Evolutionary conservation across 257 asterid genomes (phyloP).

Genomic region (Fraxinus cuspidata): DNA sequence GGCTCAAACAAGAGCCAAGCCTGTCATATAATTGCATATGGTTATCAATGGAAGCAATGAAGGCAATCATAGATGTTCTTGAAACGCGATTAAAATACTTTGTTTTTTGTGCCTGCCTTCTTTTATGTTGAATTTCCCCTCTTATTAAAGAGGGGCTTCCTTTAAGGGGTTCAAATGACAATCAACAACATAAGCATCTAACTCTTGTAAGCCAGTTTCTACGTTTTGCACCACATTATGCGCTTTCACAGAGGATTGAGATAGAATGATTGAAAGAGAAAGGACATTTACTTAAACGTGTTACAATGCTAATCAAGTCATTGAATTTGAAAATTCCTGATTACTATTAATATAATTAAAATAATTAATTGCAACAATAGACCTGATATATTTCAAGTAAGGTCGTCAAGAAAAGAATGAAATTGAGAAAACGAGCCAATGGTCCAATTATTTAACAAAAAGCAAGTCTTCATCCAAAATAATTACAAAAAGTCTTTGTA

Average conservation of each 20-base stretch:
- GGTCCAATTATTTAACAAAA: conserved; percentile 11
- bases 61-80: background rate
- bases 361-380: background rate
- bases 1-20: background rate
- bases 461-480: background rate
- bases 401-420: background rate
- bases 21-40: background rate
- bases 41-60: background rate
- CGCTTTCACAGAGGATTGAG: background rate
- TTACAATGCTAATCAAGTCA: background rate
- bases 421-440: background rate
- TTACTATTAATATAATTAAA: background rate
- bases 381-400: background rate
- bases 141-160: background rate
- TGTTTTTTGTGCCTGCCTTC: background rate
- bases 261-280: background rate
- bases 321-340: background rate
- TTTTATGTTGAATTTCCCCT: background rate
- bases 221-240: background rate
- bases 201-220: background rate
- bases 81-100: background rate
- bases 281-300: background rate
- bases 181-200: conserved; percentile 9
- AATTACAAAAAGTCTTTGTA: background rate
- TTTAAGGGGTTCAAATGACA: background rate